Evolutionary conservation across 352 stramenopile species (phyloP).

Genomic region (Phytophthora idaei): DNA sequence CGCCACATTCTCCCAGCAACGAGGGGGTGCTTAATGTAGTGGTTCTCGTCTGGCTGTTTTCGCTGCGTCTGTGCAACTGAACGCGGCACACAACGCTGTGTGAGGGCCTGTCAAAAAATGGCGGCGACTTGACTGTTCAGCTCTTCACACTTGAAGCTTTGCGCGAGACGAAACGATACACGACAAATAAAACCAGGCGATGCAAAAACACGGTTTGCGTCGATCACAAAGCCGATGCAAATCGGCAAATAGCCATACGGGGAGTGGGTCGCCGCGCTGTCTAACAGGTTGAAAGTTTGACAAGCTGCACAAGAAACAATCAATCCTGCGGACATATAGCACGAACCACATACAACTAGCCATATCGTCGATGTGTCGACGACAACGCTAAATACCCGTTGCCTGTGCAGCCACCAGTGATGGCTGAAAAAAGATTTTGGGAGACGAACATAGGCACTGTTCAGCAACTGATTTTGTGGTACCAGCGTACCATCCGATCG

Average conservation of each 20-base stretch:
- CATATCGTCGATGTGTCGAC: too few relatives aligned
- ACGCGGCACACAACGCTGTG: neutral
- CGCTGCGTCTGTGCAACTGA: slow-evolving; percentile 20
- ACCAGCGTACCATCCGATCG: too few relatives aligned
- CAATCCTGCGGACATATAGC: too few relatives aligned
- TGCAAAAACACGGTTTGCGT: neutral
- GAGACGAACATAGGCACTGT: neutral
- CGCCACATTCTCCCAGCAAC: slow-evolving; percentile 17
- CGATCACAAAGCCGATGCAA: neutral
- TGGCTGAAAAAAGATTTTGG: slow-evolving; percentile 12
- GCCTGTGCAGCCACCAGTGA: neutral
- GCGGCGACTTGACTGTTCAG: too few relatives aligned
- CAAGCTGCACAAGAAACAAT: too few relatives aligned
- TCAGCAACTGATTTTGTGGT: neutral
- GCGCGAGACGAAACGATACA: slow-evolving; percentile 11
- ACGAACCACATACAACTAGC: too few relatives aligned
- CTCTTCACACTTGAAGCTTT: neutral
- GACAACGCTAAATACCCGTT: too few relatives aligned
- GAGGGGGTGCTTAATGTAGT: slow-evolving; percentile 9
- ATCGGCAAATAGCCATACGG: neutral
- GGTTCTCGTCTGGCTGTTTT: neutral
- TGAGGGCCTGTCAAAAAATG: neutral
- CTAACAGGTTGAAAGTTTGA: too few relatives aligned
- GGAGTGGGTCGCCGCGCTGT: too few relatives aligned
- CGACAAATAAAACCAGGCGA: slow-evolving; percentile 12